Evolutionary conservation across 768 basidiomycete genomes (phyloP).

Genomic region (Boletus edulis): DNA sequence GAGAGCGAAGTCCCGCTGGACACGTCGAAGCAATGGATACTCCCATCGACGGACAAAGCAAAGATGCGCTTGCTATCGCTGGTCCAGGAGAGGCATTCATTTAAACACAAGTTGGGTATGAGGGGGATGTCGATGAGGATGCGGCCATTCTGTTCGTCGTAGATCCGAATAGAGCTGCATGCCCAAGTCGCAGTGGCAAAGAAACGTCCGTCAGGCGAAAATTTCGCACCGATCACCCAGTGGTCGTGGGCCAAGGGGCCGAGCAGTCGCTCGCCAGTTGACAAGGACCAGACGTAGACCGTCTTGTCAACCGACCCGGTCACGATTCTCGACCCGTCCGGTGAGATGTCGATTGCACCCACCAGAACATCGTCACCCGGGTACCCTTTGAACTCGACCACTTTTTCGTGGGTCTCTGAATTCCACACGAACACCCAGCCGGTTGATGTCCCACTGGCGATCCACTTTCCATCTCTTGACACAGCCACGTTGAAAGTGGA

Average conservation of each 20-base stretch:
- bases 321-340: neutral
- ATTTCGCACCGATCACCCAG: neutral
- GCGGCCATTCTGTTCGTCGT: too few species aligned
- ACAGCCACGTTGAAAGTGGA: neutral
- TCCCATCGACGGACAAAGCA: neutral
- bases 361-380: neutral
- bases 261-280: neutral
- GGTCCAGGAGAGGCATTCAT: neutral
- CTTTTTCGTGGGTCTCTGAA: neutral
- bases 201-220: neutral
- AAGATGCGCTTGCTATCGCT: neutral
- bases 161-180: too few species aligned
- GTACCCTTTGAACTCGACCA: neutral
- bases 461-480: neutral
- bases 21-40: neutral
- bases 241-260: neutral
- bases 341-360: neutral
- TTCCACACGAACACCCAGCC: constrained; percentile 5
- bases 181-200: neutral
- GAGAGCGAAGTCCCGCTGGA: neutral
- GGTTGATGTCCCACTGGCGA: neutral
- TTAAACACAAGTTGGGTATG: too few species aligned
- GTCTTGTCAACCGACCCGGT: neutral
- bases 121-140: too few species aligned
- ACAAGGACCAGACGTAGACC: neutral